These are phyloP conservation scores for Arachis hypogaea DNA, from an alignment of 306 rosid genomes.

Conservation along the genomic window DNA sequence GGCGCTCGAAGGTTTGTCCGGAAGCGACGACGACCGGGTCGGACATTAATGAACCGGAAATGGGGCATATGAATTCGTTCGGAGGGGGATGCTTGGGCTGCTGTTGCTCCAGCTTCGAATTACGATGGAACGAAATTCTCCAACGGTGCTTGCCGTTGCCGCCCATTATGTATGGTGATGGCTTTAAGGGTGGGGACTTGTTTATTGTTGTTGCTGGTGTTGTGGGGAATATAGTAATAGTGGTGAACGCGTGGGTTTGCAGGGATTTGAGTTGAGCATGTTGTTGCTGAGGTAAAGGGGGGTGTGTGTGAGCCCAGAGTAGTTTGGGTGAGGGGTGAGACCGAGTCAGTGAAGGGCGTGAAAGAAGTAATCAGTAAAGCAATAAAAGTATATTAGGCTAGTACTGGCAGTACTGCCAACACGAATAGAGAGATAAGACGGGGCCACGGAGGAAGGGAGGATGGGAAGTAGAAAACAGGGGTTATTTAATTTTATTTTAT, in stretches of 20 bases:
- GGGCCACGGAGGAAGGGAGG: background rate
- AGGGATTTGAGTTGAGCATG: background rate
- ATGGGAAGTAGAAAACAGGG: background rate
- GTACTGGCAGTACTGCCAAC: background rate
- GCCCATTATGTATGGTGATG: constrained; percentile 44
- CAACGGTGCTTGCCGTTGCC: constrained; percentile 79
- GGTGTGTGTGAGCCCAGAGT: background rate
- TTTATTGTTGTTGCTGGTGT: background rate
- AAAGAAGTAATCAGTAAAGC: background rate
- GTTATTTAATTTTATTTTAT: background rate
- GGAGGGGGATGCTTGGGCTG: constrained; percentile 50
- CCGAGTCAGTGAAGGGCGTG: background rate
- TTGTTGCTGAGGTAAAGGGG: background rate
- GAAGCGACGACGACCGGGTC: constrained; percentile 92
- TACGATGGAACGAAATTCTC: constrained; percentile 69
- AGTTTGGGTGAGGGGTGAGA: background rate
- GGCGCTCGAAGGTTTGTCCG: constrained; percentile 90
- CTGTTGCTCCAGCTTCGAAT: constrained; percentile 30
- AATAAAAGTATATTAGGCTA: too few relatives aligned
- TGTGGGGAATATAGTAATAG: background rate
- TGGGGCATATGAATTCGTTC: constrained; percentile 66
- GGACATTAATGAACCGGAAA: constrained; percentile 72
- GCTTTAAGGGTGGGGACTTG: background rate
- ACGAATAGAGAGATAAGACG: background rate
- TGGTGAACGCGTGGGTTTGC: background rate